Base-by-base conservation (phyloP, 345 rosid genomes). In the Rhizophora apiculata region DNA sequence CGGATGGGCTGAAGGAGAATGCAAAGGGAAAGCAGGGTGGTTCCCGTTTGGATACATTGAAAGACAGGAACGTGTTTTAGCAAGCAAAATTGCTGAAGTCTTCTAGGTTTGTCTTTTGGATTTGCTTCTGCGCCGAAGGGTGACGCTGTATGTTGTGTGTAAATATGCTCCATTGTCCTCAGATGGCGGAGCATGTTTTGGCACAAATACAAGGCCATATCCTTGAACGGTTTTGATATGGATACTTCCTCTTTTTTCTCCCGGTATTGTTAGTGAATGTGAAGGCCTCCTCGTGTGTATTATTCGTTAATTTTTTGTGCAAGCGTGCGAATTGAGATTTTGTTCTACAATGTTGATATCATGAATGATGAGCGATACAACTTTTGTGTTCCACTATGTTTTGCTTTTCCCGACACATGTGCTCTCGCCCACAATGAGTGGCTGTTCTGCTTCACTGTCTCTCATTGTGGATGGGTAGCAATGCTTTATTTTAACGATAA, bases 1-100 rank as follows among this genome's bases (percentile, higher is more conserved):
- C 66, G 96, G 96, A 21, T 93, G 97, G 97, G 98, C 96, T 0
- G 96, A 93, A 79, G 98, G 97, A 57, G 98, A 93, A 79, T 88
- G 98, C 80, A 86, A 85, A 79, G 96, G 97, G 37, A 88, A 80
- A 78, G 95, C 97, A 21, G 96, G 96, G 72, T 91, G 95, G 97
- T 94, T 94, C 79, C 97, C 97, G 46, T 86, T 71, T 46, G 85
- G 84, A 20, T 90, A 87, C 56, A 72, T 92, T 3, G 94, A 92
- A 74, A 88, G 91, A 84, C 84, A 94, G 78, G 99, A 95, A 6
- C 91, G 93, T 6, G 89, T 94, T 60, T 89, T 88, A 15, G 95
- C 95, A 1, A 87, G 94, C 83, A 91, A 93, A 76, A 78, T 91
- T 62, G 87, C 94, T 3, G 94, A 90, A 84, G 89, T 95, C 61